Evolutionary conservation across 495 filamentous ascomycete species (phyloP).

Genomic region (Trichoderma erinaceum): DNA sequence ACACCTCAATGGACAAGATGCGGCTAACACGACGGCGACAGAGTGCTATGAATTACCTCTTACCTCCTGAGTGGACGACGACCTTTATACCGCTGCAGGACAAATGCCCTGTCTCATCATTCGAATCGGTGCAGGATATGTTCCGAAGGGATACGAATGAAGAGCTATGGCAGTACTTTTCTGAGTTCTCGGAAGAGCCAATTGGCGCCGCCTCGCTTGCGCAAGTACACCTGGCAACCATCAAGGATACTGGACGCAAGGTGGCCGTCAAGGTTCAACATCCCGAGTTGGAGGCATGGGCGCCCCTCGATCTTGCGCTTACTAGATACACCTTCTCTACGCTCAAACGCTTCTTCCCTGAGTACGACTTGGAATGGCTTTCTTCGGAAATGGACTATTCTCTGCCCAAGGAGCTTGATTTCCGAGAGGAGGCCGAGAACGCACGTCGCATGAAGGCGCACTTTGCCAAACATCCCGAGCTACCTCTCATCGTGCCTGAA

Average conservation of each 20-base stretch:
- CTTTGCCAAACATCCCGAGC: conserved; percentile 60
- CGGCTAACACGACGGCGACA: conserved; percentile 20
- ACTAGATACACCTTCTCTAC: conserved; percentile 85
- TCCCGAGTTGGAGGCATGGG: conserved; percentile 85
- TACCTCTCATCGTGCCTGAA: conserved; percentile 81
- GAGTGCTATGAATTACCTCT: conserved; percentile 93
- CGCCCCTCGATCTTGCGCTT: conserved; percentile 77
- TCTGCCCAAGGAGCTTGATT: conserved; percentile 86
- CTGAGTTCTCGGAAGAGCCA: conserved; percentile 68
- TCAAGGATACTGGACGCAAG: conserved; percentile 75
- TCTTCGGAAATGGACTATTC: conserved; percentile 88
- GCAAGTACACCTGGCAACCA: conserved; percentile 86
- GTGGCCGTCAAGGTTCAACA: conserved; percentile 99
- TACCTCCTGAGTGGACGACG: conserved; percentile 89
- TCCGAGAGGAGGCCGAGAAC: conserved; percentile 78
- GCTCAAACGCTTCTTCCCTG: conserved; percentile 88
- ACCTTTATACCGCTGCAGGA: conserved; percentile 97
- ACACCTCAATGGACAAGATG: background rate
- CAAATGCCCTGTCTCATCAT: conserved; percentile 86
- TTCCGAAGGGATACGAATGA: conserved; percentile 76
- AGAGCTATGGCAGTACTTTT: conserved; percentile 75
- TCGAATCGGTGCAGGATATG: conserved; percentile 82
- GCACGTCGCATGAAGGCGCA: conserved; percentile 71
- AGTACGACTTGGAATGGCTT: conserved; percentile 96
- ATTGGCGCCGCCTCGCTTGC: conserved; percentile 92